Percentiles rank a stretch among this genome's conserved stretches.
Evolutionary conservation across 2,329 filamentous ascomycete genomes (phyloP).

Genomic region (Pseudonectria foliicola): DNA sequence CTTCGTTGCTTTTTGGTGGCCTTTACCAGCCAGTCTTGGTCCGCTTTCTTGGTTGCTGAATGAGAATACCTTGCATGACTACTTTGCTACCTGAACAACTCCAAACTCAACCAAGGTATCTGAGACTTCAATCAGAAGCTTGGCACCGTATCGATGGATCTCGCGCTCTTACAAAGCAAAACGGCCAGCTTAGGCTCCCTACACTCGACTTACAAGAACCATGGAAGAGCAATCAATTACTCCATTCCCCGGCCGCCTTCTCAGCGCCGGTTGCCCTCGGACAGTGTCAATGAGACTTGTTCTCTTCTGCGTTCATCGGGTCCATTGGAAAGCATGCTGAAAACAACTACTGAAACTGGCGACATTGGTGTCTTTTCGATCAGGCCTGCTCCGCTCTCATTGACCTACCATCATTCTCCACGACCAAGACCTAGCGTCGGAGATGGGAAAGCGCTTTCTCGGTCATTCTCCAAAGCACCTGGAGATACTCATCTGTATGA

Average conservation of each 20-base stretch:
- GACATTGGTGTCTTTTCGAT: slow-evolving; percentile 57
- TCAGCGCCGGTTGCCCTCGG: slow-evolving; percentile 32
- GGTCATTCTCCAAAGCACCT: slow-evolving; percentile 23
- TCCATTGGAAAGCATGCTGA: slow-evolving; percentile 57
- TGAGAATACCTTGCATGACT: neutral
- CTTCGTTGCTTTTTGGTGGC: too few relatives aligned
- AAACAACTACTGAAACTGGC: slow-evolving; percentile 59
- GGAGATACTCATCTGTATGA: slow-evolving; percentile 30
- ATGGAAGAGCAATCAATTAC: slow-evolving; percentile 13
- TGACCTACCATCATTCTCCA: slow-evolving; percentile 22
- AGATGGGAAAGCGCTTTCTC: slow-evolving; percentile 21
- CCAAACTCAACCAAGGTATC: too few relatives aligned
- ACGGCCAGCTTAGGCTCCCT: slow-evolving; percentile 36
- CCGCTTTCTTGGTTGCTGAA: too few relatives aligned
- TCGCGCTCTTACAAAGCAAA: slow-evolving; percentile 21
- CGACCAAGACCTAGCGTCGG: slow-evolving; percentile 23
- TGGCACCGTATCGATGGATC: slow-evolving; percentile 21
- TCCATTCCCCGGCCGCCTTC: slow-evolving; percentile 15
- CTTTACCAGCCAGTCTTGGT: too few relatives aligned
- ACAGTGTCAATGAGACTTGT: slow-evolving; percentile 37
- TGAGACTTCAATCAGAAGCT: neutral
- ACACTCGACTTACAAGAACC: slow-evolving; percentile 24
- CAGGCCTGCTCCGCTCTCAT: slow-evolving; percentile 24
- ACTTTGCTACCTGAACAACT: neutral
- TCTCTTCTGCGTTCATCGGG: slow-evolving; percentile 41